These are phyloP conservation scores for Termitomyces eurrhizus DNA, from an alignment of 768 basidiomycete genomes.

Conservation along the genomic window DNA sequence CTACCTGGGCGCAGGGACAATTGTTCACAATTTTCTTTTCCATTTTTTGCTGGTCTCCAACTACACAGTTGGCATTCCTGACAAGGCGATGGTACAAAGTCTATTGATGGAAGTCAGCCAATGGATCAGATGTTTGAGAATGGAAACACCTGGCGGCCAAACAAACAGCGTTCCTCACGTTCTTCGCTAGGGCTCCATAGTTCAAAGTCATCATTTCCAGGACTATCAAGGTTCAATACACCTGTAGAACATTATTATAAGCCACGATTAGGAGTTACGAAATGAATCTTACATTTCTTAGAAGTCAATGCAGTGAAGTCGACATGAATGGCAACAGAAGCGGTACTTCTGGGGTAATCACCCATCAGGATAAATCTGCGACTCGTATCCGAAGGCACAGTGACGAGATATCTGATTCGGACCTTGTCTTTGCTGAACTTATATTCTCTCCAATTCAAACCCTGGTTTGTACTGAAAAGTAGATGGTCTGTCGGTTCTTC, in stretches of 20 bases:
- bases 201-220: slow-evolving; percentile 90
- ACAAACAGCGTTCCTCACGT: slow-evolving; percentile 84
- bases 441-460: slow-evolving; percentile 83
- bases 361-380: slow-evolving; percentile 89
- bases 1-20: slow-evolving; percentile 67
- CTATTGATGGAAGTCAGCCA: slow-evolving; percentile 31
- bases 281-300: slow-evolving; percentile 58
- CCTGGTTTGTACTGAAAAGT: slow-evolving; percentile 88
- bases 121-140: neutral
- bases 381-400: slow-evolving; percentile 87
- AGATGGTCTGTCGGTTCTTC: slow-evolving; percentile 90
- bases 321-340: slow-evolving; percentile 73
- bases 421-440: slow-evolving; percentile 72
- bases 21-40: slow-evolving; percentile 53
- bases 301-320: slow-evolving; percentile 82
- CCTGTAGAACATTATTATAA: slow-evolving; percentile 41
- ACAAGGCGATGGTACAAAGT: slow-evolving; percentile 88
- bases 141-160: slow-evolving; percentile 74
- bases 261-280: neutral
- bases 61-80: slow-evolving; percentile 75
- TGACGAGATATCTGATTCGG: slow-evolving; percentile 73
- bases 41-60: slow-evolving; percentile 65
- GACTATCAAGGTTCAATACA: slow-evolving; percentile 60
- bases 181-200: slow-evolving; percentile 94
- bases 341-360: slow-evolving; percentile 39